Conservation (phyloP, 352 stramenopile genomes). For the Phytophthora palmivora region DNA sequence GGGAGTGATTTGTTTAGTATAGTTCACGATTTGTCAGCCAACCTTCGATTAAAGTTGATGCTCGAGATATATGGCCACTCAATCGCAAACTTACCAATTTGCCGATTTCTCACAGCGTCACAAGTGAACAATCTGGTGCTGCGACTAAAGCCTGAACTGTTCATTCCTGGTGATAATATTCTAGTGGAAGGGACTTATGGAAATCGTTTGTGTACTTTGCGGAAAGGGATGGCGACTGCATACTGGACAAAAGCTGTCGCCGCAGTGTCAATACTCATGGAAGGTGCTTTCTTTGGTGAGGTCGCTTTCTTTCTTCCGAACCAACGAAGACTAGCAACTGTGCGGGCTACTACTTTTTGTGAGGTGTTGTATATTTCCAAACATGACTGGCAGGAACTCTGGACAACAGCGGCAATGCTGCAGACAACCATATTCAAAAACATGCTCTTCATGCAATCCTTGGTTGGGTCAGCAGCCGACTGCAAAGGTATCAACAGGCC, state of each 20-base stretch:
- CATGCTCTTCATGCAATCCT: conserved; percentile 68
- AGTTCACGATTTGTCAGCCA: conserved; percentile 67
- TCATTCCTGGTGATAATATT: conserved; percentile 34
- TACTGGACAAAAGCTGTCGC: conserved; percentile 34
- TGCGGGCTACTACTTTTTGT: conserved; percentile 64
- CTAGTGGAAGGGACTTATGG: conserved; percentile 49
- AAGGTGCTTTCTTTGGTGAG: conserved; percentile 59
- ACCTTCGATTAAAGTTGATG: conserved; percentile 68
- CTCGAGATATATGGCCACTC: conserved; percentile 67
- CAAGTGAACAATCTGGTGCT: conserved; percentile 63
- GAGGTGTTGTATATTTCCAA: conserved; percentile 71
- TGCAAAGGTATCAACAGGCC: conserved; percentile 52
- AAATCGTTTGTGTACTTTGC: conserved; percentile 61
- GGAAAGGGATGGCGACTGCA: conserved; percentile 58
- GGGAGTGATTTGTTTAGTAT: conserved; percentile 64
- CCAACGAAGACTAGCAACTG: conserved; percentile 64
- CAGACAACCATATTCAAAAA: conserved; percentile 57
- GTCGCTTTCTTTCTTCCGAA: conserved; percentile 70
- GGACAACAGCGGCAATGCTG: conserved; percentile 38
- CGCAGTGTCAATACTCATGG: conserved; percentile 24
- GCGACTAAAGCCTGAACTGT: conserved; percentile 66
- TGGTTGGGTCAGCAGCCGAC: conserved; percentile 57
- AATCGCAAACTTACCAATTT: conserved; percentile 57
- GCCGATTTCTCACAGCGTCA: conserved; percentile 48
- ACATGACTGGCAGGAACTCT: conserved; percentile 66